Evolutionary conservation across 805 yeast species (phyloP), one percentile per base, ranked within the genome.

Genomic region (Torulaspora indica): DNA sequence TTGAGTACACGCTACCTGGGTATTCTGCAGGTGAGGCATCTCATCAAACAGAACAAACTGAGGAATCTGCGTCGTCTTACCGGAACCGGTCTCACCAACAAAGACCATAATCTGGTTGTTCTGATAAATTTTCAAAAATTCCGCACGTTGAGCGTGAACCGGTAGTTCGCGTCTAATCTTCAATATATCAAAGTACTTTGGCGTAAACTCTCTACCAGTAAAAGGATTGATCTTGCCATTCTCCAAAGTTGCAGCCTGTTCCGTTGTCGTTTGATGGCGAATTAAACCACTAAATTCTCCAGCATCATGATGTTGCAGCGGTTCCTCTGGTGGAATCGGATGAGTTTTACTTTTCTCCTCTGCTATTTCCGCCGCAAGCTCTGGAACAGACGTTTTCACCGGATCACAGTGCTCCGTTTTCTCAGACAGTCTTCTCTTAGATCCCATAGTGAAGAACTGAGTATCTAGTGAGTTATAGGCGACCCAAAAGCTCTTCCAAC

Each of bases 71-170:
- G 98, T 91, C 20, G 98, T 91, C 68, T 91, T 91, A 78, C 98
- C 98, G 24, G 96, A 88, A 71, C 98, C 98, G 4, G 98, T 91
- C 65, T 91, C 98, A 73, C 98, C 98, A 41, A 93, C 98, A 67
- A 93, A 88, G 29, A 91, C 98, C 95, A 93, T 85, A 62, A 91
- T 85, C 68, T 91, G 98, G 30, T 91, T 81, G 15, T 76, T 70
- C 51, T 91, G 98, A 68, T 84, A 93, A 46, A 86, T 79, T 52
- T 76, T 74, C 46, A 93, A 74, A 64, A 93, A 93, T 67, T 91
- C 95, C 42, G 79, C 84, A 63, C 98, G 76, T 68, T 93, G 96
- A 23, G 89, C 79, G 67, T 91, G 96, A 15, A 93, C 98, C 2
- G 98, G 98, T 49, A 93, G 74, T 49, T 86, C 85, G 53, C 95